Conservation (phyloP, 225 moss, liverwort and hornwort genomes). For the Sphagnum contortum region DNA sequence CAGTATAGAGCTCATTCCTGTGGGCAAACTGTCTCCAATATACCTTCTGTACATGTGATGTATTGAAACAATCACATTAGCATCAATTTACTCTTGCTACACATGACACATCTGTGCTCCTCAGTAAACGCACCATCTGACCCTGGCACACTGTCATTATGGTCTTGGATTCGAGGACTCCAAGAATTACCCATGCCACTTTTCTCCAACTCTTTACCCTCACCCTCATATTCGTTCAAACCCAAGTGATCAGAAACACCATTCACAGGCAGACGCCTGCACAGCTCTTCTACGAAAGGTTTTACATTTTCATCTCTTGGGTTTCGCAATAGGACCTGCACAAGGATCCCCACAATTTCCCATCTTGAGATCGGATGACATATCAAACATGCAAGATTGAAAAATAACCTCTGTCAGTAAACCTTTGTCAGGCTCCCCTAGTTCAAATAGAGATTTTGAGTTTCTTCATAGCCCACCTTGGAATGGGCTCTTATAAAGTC, state of each 20-base stretch:
- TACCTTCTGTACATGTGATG: too few relatives aligned
- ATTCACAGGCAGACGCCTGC: slow-evolving; percentile 62
- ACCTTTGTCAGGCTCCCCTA: too few relatives aligned
- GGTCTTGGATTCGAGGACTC: slow-evolving; percentile 58
- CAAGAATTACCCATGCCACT: slow-evolving; percentile 32
- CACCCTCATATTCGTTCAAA: slow-evolving; percentile 38
- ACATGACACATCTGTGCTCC: background rate
- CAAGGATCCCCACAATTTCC: background rate
- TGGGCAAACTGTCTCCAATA: too few relatives aligned
- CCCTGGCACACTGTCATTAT: slow-evolving; percentile 44
- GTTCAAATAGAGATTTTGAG: too few relatives aligned
- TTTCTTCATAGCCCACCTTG: too few relatives aligned
- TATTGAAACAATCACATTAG: too few relatives aligned
- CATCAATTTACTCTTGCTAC: too few relatives aligned
- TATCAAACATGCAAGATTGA: too few relatives aligned
- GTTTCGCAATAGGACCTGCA: slow-evolving; percentile 93
- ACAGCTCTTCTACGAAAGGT: slow-evolving; percentile 84
- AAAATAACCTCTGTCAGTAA: too few relatives aligned
- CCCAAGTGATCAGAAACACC: slow-evolving; percentile 24
- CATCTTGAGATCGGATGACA: too few relatives aligned
- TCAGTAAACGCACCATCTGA: slow-evolving; percentile 48
- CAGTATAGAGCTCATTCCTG: too few relatives aligned
- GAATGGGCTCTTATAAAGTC: too few relatives aligned
- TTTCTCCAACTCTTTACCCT: slow-evolving; percentile 37
- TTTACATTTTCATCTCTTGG: slow-evolving; percentile 76